phyloP scores from a whole-genome alignment of 306 rosid species.

The Styphnolobium japonicum region DNA sequence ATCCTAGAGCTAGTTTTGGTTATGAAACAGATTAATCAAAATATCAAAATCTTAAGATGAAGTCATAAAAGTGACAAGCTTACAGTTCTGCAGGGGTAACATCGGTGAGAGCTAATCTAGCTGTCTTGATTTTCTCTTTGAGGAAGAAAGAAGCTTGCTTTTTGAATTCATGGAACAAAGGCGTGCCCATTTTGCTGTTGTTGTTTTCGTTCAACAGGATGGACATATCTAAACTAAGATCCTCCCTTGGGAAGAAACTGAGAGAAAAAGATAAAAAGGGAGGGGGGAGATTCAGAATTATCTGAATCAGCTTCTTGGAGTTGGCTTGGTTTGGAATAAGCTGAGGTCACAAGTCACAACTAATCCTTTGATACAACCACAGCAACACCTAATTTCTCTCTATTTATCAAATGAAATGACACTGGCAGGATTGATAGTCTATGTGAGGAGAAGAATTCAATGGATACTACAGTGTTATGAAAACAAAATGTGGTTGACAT shows the following conservation, averaged over 20 bases:
- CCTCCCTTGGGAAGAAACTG: not conserved
- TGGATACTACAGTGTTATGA: not conserved
- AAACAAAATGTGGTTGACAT: slow-evolving; percentile 15
- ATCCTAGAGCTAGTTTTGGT: slow-evolving; percentile 1
- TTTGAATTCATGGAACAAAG: slow-evolving; percentile 72
- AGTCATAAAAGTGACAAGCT: not conserved
- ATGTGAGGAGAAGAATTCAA: slow-evolving; percentile 26
- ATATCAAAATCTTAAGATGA: slow-evolving; percentile 3
- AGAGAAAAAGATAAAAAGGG: not conserved
- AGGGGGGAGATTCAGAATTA: no score
- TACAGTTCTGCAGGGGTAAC: slow-evolving; percentile 87
- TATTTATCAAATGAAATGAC: slow-evolving; percentile 1
- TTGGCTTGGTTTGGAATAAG: not conserved
- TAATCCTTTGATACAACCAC: slow-evolving; percentile 20
- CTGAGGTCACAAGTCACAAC: slow-evolving; percentile 30
- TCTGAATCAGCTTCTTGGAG: not conserved
- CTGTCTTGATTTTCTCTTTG: slow-evolving; percentile 88
- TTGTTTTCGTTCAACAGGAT: slow-evolving; percentile 36
- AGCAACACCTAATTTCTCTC: not conserved
- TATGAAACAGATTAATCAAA: slow-evolving; percentile 4
- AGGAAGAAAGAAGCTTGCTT: slow-evolving; percentile 92
- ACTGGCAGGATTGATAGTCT: slow-evolving; percentile 2
- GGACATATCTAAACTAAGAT: slow-evolving; percentile 38
- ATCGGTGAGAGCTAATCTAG: slow-evolving; percentile 93
- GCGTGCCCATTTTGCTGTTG: slow-evolving; percentile 41